Evolutionary conservation across 345 rosid genomes (phyloP).

Genomic region (Clarkia xantiana): DNA sequence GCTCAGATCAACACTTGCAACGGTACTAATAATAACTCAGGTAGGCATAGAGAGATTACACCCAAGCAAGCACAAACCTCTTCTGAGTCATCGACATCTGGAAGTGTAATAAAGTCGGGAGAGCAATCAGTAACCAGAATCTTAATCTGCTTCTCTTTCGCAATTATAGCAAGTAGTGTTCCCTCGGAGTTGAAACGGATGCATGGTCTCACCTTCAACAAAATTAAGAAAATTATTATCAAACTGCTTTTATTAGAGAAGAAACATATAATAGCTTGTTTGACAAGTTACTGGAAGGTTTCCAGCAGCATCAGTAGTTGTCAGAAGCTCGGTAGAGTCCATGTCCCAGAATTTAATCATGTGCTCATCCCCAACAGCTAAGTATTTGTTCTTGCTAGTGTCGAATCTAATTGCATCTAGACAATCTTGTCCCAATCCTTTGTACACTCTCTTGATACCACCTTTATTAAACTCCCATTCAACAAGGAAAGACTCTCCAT

Average conservation of each 20-base stretch:
- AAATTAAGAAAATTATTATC: no score
- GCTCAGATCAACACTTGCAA: no score
- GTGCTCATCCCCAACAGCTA: conserved; percentile 32
- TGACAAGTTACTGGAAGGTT: conserved; percentile 23
- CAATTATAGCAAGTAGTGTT: conserved; percentile 18
- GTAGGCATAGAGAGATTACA: no score
- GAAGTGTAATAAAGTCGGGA: conserved; percentile 6
- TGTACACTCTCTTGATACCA: conserved; percentile 17
- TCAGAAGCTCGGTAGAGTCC: conserved; percentile 21
- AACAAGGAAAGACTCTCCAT: conserved; percentile 30
- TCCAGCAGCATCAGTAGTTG: conserved; percentile 23
- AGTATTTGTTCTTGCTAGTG: conserved; percentile 13
- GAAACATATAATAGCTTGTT: no score
- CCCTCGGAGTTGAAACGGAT: conserved; percentile 21
- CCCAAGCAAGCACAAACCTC: no score
- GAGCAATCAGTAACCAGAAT: conserved; percentile 15
- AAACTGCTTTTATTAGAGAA: no score
- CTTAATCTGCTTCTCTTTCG: conserved; percentile 18
- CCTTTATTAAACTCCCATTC: conserved; percentile 29
- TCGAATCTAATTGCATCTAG: conserved; percentile 16
- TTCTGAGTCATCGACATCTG: not conserved
- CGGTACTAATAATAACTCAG: no score
- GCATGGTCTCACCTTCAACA: conserved; percentile 22
- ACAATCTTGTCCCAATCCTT: conserved; percentile 17
- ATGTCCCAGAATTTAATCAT: conserved; percentile 21